A percentile compares a stretch with the other conserved stretches of the same genome.
These are phyloP conservation scores for Suillus brevipes DNA, from an alignment of 768 basidiomycete genomes.

Conservation along the genomic window DNA sequence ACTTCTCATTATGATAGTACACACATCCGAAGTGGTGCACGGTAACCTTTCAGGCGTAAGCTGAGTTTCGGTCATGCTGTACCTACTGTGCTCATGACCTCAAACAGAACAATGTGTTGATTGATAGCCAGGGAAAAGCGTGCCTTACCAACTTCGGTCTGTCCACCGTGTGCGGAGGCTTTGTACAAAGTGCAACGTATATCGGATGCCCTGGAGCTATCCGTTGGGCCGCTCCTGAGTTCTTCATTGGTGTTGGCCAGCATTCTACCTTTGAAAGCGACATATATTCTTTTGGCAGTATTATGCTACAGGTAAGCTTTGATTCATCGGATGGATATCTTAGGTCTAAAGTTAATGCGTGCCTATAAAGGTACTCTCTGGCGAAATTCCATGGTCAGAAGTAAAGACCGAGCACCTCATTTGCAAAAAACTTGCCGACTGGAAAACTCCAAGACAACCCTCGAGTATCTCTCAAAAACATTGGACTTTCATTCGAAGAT, in stretches of 20 bases:
- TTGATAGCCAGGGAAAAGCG: conserved; percentile 32
- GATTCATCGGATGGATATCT: neutral
- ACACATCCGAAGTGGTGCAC: conserved; percentile 13
- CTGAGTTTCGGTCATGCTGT: neutral
- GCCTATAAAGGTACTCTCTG: neutral
- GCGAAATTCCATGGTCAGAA: neutral
- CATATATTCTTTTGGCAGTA: conserved; percentile 26
- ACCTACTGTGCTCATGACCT: neutral
- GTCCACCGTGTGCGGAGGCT: conserved; percentile 11
- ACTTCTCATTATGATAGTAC: neutral
- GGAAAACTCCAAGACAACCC: neutral
- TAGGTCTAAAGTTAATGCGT: neutral
- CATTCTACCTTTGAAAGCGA: conserved; percentile 8
- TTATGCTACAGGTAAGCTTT: conserved; percentile 26
- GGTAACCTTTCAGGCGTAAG: conserved; percentile 33
- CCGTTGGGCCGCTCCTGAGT: conserved; percentile 48
- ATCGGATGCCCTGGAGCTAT: conserved; percentile 35
- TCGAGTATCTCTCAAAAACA: neutral
- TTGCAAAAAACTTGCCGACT: neutral
- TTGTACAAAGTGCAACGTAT: neutral
- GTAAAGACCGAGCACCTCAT: neutral
- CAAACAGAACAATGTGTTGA: conserved; percentile 32
- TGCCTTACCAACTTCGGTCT: conserved; percentile 37
- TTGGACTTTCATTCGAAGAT: neutral
- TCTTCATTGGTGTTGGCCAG: conserved; percentile 24